Conservation (phyloP, 331 rosid genomes). For the Acacia concinna region DNA sequence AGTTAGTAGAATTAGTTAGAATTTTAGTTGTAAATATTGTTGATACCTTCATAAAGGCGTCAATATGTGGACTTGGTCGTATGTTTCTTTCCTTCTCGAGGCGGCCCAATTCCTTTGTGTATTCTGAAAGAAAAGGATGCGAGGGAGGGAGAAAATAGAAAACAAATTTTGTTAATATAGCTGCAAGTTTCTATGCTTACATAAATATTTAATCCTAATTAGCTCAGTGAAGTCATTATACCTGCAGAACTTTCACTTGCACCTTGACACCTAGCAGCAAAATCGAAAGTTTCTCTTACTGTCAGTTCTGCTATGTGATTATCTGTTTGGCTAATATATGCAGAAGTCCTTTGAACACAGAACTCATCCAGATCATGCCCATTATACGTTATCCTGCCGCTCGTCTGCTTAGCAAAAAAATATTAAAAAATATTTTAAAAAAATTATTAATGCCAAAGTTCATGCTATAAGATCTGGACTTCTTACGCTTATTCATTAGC, state of each 20-base stretch:
- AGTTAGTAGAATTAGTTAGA: no score
- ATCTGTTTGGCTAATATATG: conserved; percentile 84
- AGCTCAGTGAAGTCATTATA: conserved; percentile 17
- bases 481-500: no score
- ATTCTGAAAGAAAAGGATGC: conserved; percentile 31
- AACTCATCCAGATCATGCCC: conserved; percentile 62
- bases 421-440: neutral
- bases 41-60: conserved; percentile 86
- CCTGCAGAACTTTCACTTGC: conserved; percentile 63
- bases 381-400: conserved; percentile 71
- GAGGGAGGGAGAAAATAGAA: conserved; percentile 2
- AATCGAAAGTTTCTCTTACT: conserved; percentile 88
- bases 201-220: neutral
- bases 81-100: conserved; percentile 67
- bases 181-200: neutral
- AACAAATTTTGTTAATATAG: conserved; percentile 4
- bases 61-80: conserved; percentile 69
- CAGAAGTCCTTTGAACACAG: conserved; percentile 81
- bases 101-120: conserved; percentile 40
- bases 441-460: neutral
- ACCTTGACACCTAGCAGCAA: conserved; percentile 90
- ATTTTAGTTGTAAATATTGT: neutral
- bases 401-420: conserved; percentile 40
- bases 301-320: conserved; percentile 77
- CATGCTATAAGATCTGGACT: neutral